These are phyloP conservation scores for Theileria orientalis DNA, from an alignment of 169 alveolate species.

Conservation along the genomic window DNA sequence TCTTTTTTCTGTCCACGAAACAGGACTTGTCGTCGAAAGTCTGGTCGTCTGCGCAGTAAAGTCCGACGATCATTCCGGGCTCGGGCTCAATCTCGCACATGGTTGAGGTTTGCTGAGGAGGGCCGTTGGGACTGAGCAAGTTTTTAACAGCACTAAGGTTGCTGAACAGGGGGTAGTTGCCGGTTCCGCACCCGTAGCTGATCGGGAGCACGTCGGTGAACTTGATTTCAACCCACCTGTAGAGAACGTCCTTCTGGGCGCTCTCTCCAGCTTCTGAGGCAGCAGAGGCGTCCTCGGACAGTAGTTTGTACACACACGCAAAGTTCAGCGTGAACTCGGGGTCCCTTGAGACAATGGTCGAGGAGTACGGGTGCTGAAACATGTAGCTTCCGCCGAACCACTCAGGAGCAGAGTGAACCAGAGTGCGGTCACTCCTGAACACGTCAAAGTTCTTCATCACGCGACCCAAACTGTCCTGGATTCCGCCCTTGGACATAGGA, in stretches of 20 bases:
- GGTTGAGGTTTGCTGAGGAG: background rate
- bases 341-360: conserved; percentile 40
- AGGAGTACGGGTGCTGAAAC: conserved; percentile 22
- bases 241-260: background rate
- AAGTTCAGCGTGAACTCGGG: conserved; percentile 49
- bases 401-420: background rate
- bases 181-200: conserved; percentile 64
- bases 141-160: conserved; percentile 12
- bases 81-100: conserved; percentile 18
- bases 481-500: conserved; percentile 29
- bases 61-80: conserved; percentile 64
- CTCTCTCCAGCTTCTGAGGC: background rate
- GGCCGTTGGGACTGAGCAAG: background rate
- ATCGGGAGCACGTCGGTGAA: conserved; percentile 37
- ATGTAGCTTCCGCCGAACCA: conserved; percentile 1
- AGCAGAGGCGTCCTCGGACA: background rate
- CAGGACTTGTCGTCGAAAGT: conserved; percentile 25
- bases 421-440: conserved; percentile 38
- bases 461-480: conserved; percentile 28
- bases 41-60: conserved; percentile 55
- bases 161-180: conserved; percentile 19
- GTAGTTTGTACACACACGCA: conserved; percentile 31
- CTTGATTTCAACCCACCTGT: conserved; percentile 42
- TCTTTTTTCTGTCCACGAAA: background rate
- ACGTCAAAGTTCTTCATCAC: conserved; percentile 24